A percentile compares a stretch with the other conserved stretches of the same genome.
Evolutionary conservation across 805 yeast species (phyloP).

Genomic region (Yarrowia sp.): DNA sequence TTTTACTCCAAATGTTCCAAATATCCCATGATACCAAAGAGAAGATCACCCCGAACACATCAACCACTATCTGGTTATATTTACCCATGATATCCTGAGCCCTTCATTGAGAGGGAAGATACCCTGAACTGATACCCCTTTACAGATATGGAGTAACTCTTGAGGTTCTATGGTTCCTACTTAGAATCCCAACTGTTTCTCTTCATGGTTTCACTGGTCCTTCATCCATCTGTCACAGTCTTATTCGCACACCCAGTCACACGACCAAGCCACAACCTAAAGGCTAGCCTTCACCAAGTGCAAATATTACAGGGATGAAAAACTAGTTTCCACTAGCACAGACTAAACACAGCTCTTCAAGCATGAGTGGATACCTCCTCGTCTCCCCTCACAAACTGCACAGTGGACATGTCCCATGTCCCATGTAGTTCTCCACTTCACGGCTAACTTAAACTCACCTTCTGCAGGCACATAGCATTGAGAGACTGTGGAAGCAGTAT

Average conservation of each 20-base stretch:
- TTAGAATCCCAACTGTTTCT: too few species aligned
- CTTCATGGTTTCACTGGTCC: too few species aligned
- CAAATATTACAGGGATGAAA: too few species aligned
- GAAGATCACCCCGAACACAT: too few species aligned
- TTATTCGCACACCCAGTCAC: not conserved
- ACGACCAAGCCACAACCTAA: slow-evolving; percentile 3
- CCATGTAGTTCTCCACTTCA: not conserved
- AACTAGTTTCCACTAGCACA: too few species aligned
- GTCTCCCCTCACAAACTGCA: not conserved
- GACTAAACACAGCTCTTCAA: not conserved
- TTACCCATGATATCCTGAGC: too few species aligned
- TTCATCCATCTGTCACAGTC: too few species aligned
- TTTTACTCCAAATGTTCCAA: too few species aligned
- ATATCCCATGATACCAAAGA: not conserved
- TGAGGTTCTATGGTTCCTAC: too few species aligned
- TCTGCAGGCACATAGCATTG: slow-evolving; percentile 3
- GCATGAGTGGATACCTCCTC: not conserved
- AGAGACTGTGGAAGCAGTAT: not conserved
- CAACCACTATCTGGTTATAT: too few species aligned
- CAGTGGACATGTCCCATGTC: not conserved
- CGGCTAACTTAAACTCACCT: slow-evolving; percentile 1
- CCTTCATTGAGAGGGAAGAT: not conserved
- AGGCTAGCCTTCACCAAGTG: not conserved
- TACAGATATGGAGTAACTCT: not conserved
- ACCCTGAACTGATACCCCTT: not conserved